Evolutionary conservation across 2,329 filamentous ascomycete genomes (phyloP).

Genomic region (Colletotrichum eremochloae): DNA sequence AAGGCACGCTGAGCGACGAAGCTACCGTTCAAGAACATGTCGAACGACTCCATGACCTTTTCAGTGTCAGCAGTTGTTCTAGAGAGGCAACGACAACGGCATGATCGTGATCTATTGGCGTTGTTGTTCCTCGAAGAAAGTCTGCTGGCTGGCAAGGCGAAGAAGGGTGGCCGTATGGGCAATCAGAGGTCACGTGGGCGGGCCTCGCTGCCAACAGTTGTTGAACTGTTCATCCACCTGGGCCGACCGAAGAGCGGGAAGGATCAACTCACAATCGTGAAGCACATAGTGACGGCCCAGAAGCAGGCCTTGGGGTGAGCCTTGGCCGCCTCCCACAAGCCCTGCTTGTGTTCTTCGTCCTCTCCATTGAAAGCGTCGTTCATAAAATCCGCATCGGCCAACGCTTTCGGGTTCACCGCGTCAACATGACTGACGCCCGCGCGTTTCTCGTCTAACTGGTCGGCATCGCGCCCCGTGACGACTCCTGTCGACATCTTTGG

Average conservation of each 20-base stretch:
- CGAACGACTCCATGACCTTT: slow-evolving; percentile 65
- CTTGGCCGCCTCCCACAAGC: slow-evolving; percentile 54
- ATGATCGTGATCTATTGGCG: too few relatives aligned
- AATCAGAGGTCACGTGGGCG: too few relatives aligned
- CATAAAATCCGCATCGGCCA: slow-evolving; percentile 54
- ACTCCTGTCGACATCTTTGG: slow-evolving; percentile 39
- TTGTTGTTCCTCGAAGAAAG: too few relatives aligned
- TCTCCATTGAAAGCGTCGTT: slow-evolving; percentile 58
- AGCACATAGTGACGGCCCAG: slow-evolving; percentile 64
- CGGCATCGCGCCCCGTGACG: slow-evolving; percentile 28
- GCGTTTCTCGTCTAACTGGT: background rate
- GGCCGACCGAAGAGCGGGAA: too few relatives aligned
- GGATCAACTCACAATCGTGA: slow-evolving; percentile 59
- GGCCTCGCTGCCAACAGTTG: too few relatives aligned
- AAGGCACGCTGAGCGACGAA: slow-evolving; percentile 60
- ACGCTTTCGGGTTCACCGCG: slow-evolving; percentile 51
- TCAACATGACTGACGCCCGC: slow-evolving; percentile 19
- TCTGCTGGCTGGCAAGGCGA: too few relatives aligned
- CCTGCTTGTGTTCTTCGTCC: slow-evolving; percentile 58
- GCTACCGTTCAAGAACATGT: slow-evolving; percentile 62
- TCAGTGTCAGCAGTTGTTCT: background rate
- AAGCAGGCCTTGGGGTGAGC: slow-evolving; percentile 59
- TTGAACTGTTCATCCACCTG: too few relatives aligned
- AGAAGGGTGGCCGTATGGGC: too few relatives aligned
- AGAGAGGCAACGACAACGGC: too few relatives aligned